Percentiles rank a stretch among this genome's conserved stretches.
Conservation (phyloP, 257 asterid species). For the Misopates orontium region DNA sequence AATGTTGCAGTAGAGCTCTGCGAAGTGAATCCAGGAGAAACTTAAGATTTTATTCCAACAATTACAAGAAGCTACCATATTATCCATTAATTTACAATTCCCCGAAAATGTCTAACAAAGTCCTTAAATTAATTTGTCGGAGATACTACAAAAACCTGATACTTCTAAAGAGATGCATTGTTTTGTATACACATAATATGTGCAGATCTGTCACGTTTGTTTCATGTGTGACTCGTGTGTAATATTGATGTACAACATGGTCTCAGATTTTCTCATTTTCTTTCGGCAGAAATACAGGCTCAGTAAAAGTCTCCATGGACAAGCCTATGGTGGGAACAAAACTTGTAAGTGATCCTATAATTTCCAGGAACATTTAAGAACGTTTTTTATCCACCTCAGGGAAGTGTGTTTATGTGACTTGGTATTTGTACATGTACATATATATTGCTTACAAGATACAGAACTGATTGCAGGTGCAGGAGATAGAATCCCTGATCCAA, state of each 20-base stretch:
- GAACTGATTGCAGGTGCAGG: slow-evolving; percentile 46
- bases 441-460: slow-evolving; percentile 25
- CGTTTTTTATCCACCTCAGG: neutral
- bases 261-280: slow-evolving; percentile 28
- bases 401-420: neutral
- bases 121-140: neutral
- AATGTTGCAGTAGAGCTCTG: slow-evolving; percentile 16
- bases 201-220: no score
- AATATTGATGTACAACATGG: neutral
- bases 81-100: neutral
- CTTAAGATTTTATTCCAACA: neutral
- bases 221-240: no score
- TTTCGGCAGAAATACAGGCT: slow-evolving; percentile 80
- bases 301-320: slow-evolving; percentile 80
- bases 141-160: no score
- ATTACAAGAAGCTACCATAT: neutral
- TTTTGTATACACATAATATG: no score
- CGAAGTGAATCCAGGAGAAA: neutral
- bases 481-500: slow-evolving; percentile 57
- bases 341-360: slow-evolving; percentile 50
- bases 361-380: slow-evolving; percentile 11
- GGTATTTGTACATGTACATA: neutral
- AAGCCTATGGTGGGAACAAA: slow-evolving; percentile 62
- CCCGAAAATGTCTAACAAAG: neutral
- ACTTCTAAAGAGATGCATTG: no score